phyloP scores from a whole-genome alignment of 208 protist species.

The Tritrichomonas foetus region DNA sequence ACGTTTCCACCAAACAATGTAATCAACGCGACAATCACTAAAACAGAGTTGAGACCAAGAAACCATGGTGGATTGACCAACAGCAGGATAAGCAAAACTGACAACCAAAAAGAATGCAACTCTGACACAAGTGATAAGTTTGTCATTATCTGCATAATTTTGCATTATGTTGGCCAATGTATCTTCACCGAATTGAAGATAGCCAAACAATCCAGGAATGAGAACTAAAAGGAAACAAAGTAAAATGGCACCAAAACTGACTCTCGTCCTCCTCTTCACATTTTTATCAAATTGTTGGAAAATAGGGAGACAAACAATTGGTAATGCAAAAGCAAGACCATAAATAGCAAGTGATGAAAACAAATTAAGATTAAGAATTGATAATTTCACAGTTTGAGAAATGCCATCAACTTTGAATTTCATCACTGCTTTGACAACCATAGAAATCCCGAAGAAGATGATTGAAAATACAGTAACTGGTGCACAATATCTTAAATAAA shows the following conservation, averaged over 20 bases:
- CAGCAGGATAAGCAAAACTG: not conserved
- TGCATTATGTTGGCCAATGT: not conserved
- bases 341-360: conserved; percentile 23
- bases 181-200: not conserved
- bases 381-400: not conserved
- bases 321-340: not conserved
- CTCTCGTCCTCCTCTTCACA: not conserved
- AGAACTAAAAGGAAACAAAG: not conserved
- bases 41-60: not conserved
- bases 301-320: not conserved
- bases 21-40: not conserved
- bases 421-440: not conserved
- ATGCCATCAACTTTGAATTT: not conserved
- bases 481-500: not conserved
- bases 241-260: not conserved
- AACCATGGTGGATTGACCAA: not conserved
- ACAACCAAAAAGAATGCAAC: conserved; percentile 12
- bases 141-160: not conserved
- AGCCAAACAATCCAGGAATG: not conserved
- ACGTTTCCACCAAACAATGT: not conserved
- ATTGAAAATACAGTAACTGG: not conserved
- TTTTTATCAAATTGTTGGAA: not conserved
- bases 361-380: not conserved
- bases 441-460: not conserved
- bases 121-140: not conserved